Percentiles rank a stretch among this genome's conserved stretches.
phyloP scores from a whole-genome alignment of 2,329 filamentous ascomycete genomes.

The Alternaria gaisen region DNA sequence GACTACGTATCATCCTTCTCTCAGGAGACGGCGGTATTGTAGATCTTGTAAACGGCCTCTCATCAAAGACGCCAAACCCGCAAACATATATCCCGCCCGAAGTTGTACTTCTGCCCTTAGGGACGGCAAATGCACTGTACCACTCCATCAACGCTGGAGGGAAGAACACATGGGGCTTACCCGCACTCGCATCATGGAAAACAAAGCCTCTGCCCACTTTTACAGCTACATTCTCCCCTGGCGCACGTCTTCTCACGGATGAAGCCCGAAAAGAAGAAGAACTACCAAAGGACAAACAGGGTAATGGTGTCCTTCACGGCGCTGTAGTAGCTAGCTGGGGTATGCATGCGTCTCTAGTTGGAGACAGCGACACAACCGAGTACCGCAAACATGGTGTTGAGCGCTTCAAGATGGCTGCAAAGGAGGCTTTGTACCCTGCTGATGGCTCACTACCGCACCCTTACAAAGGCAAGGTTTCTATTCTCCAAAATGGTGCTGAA shows the following conservation, averaged over 20 bases:
- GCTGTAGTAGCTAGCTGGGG: slow-evolving; percentile 91
- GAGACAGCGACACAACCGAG: slow-evolving; percentile 85
- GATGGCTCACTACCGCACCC: slow-evolving; percentile 63
- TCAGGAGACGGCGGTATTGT: slow-evolving; percentile 89
- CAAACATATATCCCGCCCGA: slow-evolving; percentile 58
- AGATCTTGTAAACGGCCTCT: slow-evolving; percentile 78
- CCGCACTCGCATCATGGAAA: slow-evolving; percentile 46
- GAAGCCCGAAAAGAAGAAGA: slow-evolving; percentile 56
- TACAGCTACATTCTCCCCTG: slow-evolving; percentile 56
- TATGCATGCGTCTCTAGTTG: slow-evolving; percentile 86
- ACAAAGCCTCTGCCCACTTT: slow-evolving; percentile 55
- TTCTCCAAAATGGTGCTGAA: slow-evolving; percentile 38
- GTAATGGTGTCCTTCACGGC: slow-evolving; percentile 63
- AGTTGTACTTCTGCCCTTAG: slow-evolving; percentile 64
- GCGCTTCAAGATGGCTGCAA: slow-evolving; percentile 85
- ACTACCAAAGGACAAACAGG: slow-evolving; percentile 34
- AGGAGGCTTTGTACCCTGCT: slow-evolving; percentile 72
- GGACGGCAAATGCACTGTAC: slow-evolving; percentile 60
- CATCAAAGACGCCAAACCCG: slow-evolving; percentile 38
- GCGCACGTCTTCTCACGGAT: slow-evolving; percentile 53
- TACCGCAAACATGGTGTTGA: slow-evolving; percentile 80
- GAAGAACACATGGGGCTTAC: slow-evolving; percentile 54
- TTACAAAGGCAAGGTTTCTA: slow-evolving; percentile 64
- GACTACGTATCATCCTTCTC: slow-evolving; percentile 72
- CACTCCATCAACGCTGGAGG: slow-evolving; percentile 53